Base-by-base conservation (phyloP, 768 basidiomycete species). In the Rhizopogon vinicolor region DNA sequence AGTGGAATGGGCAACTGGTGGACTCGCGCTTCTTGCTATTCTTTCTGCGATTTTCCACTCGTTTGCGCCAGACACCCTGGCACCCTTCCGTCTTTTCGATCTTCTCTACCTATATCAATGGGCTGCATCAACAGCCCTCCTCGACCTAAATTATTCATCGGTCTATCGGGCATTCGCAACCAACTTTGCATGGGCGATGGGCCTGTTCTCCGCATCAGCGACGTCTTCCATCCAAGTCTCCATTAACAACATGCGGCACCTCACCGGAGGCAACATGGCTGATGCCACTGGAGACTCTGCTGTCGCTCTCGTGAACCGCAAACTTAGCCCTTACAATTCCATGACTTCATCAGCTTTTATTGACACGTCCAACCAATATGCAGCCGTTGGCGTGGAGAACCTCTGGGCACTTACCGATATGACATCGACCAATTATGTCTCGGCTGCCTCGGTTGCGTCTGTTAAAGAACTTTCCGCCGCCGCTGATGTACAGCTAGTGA, bases 131-230 rank as follows among this genome's bases (percentile, higher is more conserved):
- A 86, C 90, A 3, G 87, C 81, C 3, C 78, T 98, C 60, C 79
- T 97, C 53, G 82, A 83, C 61, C 80, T 98, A 65, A 89, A 98
- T 69, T 98, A 94, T 65, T 90, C 96, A 1, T 80, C 82, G 41
- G 81, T 87, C 12, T 98, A 93, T 70, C 80, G 84, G 51, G 80
- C 87, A 22, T 98, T 86, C 62, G 77, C 89, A 2, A 76, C 86
- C 65, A 98, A 98, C 64, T 97, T 96, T 61, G 82, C 86, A 0
- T 98, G 93, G 94, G 79, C 90, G 0, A 70, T 96, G 65, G 91
- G 92, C 0, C 72, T 98, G 12, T 81, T 92, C 54, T 69, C 80
- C 19, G 68, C 72, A 33, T 80, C 82, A 1, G 62, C 78, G 2
- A 68, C 74, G 10, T 84, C 85, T 12, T 71, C 78, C 13, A 75